A percentile compares a stretch with the other conserved stretches of the same genome.
phyloP scores from a whole-genome alignment of 305 asterid species.

The Euphrasia arctica region DNA sequence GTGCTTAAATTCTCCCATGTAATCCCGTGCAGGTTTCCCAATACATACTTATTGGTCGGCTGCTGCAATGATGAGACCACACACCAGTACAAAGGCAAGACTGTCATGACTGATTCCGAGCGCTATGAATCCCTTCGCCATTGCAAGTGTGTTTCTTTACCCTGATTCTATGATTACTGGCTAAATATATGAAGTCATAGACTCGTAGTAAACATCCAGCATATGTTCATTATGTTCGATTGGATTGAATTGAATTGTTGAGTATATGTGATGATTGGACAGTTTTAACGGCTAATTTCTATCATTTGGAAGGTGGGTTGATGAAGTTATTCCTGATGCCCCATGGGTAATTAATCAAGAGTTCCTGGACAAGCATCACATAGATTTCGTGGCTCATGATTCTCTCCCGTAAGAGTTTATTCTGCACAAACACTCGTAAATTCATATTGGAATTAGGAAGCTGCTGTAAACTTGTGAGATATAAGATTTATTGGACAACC shows the following conservation, averaged over 20 bases:
- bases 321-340: slow-evolving; percentile 91
- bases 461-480: not conserved
- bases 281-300: slow-evolving; percentile 2
- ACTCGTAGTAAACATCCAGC: too few relatives aligned
- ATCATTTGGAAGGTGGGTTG: slow-evolving; percentile 73
- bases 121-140: slow-evolving; percentile 87
- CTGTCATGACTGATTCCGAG: slow-evolving; percentile 72
- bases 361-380: slow-evolving; percentile 74
- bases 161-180: slow-evolving; percentile 8
- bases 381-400: slow-evolving; percentile 90
- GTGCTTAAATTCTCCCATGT: not conserved
- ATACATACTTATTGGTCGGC: slow-evolving; percentile 72
- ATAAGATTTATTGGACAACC: not conserved
- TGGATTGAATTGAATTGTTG: too few relatives aligned
- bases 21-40: slow-evolving; percentile 52
- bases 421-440: slow-evolving; percentile 12
- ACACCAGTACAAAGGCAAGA: slow-evolving; percentile 79
- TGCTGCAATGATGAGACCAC: slow-evolving; percentile 83
- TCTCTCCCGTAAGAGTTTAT: slow-evolving; percentile 78
- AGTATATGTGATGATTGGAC: too few relatives aligned
- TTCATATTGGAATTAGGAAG: not conserved
- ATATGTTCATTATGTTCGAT: too few relatives aligned
- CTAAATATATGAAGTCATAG: too few relatives aligned
- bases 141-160: slow-evolving; percentile 60
- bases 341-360: slow-evolving; percentile 88